Conservation (phyloP, 2,329 filamentous ascomycete species). For the Epichloe festucae region DNA sequence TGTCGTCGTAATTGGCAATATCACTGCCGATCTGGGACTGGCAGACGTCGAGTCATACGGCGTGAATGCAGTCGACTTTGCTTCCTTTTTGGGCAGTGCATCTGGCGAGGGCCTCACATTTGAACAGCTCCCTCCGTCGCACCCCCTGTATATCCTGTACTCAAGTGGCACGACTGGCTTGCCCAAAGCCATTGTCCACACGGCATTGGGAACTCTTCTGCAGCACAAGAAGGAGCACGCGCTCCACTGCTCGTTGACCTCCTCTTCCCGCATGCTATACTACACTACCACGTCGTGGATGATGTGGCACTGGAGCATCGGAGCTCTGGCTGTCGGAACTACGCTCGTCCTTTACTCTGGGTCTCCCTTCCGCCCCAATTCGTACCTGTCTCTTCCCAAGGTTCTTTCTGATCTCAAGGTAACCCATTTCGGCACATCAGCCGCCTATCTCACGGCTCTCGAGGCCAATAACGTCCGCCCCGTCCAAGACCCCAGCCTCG, state of each 20-base stretch:
- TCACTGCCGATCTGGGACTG: slow-evolving; percentile 32
- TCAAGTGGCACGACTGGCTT: slow-evolving; percentile 78
- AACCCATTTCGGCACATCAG: slow-evolving; percentile 89
- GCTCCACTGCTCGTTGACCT: slow-evolving; percentile 69
- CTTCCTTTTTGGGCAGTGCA: slow-evolving; percentile 29
- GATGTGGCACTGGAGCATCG: slow-evolving; percentile 99
- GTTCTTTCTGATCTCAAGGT: slow-evolving; percentile 71
- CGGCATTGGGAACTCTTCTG: slow-evolving; percentile 74
- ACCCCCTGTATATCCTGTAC: slow-evolving; percentile 84
- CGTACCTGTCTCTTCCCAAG: slow-evolving; percentile 68
- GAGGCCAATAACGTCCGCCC: slow-evolving; percentile 63
- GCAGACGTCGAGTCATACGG: slow-evolving; percentile 26
- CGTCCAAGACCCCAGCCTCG: slow-evolving; percentile 34
- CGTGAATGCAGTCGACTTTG: slow-evolving; percentile 31
- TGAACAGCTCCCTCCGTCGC: slow-evolving; percentile 67
- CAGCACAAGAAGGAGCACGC: slow-evolving; percentile 97
- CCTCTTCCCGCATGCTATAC: slow-evolving; percentile 69
- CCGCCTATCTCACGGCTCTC: slow-evolving; percentile 82
- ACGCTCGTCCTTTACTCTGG: slow-evolving; percentile 85
- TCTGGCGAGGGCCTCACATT: slow-evolving; percentile 45
- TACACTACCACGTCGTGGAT: slow-evolving; percentile 96
- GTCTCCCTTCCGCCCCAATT: slow-evolving; percentile 71
- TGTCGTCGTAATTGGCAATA: slow-evolving; percentile 63
- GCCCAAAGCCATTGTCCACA: slow-evolving; percentile 92
- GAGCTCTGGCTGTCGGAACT: slow-evolving; percentile 68